Evolutionary conservation across 2,329 filamentous ascomycete genomes (phyloP).

Genomic region (Monosporascus cannonballus): DNA sequence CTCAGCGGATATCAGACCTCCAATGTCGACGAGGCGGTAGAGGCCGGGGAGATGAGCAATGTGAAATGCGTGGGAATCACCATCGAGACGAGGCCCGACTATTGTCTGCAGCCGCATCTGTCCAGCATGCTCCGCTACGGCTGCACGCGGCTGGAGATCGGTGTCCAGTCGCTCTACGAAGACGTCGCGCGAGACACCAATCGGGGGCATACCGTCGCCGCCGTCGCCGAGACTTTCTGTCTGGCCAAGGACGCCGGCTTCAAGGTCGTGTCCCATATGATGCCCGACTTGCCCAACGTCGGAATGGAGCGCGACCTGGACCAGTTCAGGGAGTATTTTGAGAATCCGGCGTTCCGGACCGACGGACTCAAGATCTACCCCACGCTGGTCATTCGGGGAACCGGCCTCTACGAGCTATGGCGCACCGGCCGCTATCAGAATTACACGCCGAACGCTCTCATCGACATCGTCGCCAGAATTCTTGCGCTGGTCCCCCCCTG

Average conservation of each 20-base stretch:
- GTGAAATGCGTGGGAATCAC: constrained; percentile 98
- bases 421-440: constrained; percentile 96
- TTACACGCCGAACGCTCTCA: constrained; percentile 93
- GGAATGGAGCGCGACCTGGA: constrained; percentile 97
- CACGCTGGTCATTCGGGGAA: constrained; percentile 93
- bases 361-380: constrained; percentile 98
- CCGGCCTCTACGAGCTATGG: constrained; percentile 95
- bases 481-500: constrained; percentile 90
- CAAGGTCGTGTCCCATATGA: constrained; percentile 99
- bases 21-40: constrained; percentile 91
- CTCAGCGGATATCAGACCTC: constrained; percentile 92
- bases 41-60: constrained; percentile 92
- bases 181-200: constrained; percentile 98
- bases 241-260: constrained; percentile 97
- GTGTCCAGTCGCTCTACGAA: constrained; percentile 94
- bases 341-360: constrained; percentile 91
- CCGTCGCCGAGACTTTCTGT: constrained; percentile 94
- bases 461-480: constrained; percentile 95
- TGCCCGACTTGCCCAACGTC: constrained; percentile 96
- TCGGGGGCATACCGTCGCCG: constrained; percentile 88
- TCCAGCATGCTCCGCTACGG: constrained; percentile 97
- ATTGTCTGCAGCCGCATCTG: constrained; percentile 92
- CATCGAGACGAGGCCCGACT: constrained; percentile 94
- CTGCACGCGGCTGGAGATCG: constrained; percentile 88
- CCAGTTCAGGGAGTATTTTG: constrained; percentile 96